These are phyloP conservation scores for Lecanicillium sp. DNA, from an alignment of 2,329 filamentous ascomycete genomes.

Conservation along the genomic window DNA sequence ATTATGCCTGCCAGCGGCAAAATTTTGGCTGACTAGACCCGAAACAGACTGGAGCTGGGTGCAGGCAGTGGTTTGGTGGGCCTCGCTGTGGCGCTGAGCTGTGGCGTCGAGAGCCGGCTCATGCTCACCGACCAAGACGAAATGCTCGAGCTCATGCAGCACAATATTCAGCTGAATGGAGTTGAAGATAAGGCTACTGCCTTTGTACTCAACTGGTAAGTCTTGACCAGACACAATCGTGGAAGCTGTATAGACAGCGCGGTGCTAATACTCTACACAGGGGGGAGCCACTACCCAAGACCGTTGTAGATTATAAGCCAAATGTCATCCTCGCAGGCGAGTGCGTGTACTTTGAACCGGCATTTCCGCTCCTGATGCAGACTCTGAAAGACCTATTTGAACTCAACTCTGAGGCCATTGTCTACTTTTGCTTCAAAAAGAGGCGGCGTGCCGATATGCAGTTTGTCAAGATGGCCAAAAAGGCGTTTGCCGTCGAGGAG, in stretches of 20 bases:
- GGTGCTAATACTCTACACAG: conserved; percentile 26
- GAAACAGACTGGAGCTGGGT: conserved; percentile 81
- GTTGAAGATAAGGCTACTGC: conserved; percentile 57
- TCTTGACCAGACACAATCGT: conserved; percentile 9
- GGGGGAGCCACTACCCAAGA: conserved; percentile 51
- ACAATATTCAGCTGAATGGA: conserved; percentile 77
- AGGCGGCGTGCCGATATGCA: conserved; percentile 72
- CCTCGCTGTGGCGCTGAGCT: conserved; percentile 51
- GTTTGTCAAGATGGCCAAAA: conserved; percentile 64
- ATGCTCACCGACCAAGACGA: conserved; percentile 80
- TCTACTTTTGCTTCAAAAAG: conserved; percentile 93
- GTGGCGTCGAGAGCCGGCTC: conserved; percentile 45
- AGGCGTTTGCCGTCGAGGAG: conserved; percentile 56
- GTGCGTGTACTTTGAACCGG: conserved; percentile 95
- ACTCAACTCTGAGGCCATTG: conserved; percentile 55
- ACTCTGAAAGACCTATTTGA: conserved; percentile 70
- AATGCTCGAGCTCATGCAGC: conserved; percentile 79
- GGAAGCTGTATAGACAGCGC: not conserved
- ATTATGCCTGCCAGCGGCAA: not conserved
- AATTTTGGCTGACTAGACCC: conserved; percentile 14
- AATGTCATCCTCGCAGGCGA: conserved; percentile 89
- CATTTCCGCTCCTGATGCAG: conserved; percentile 77
- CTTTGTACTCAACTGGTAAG: conserved; percentile 73
- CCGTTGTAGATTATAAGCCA: conserved; percentile 50
- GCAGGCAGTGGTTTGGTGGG: conserved; percentile 86